phyloP scores from a whole-genome alignment of 805 yeast genomes.

The Ogataea sp. region DNA sequence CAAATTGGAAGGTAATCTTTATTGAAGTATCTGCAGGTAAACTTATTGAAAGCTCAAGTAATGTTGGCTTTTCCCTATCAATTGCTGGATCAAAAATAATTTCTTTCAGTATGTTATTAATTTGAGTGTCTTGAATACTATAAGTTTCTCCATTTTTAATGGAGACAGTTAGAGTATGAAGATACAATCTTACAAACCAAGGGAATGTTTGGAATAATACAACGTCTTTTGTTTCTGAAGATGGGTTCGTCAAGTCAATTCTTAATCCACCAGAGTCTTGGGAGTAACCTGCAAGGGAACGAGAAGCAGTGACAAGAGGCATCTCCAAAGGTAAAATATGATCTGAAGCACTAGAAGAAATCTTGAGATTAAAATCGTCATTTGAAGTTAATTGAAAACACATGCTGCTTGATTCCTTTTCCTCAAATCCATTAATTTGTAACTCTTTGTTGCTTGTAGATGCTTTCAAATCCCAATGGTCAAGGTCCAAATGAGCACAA shows the following conservation, averaged over 20 bases:
- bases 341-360: conserved; percentile 38
- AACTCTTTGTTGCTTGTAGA: conserved; percentile 2
- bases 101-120: conserved; percentile 35
- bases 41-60: conserved; percentile 57
- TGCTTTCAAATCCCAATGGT: conserved; percentile 39
- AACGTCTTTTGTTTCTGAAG: conserved; percentile 37
- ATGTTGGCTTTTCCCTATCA: conserved; percentile 77
- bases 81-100: conserved; percentile 66
- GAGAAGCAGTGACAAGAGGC: conserved; percentile 67
- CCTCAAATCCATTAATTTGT: neutral
- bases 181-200: conserved; percentile 82
- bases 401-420: conserved; percentile 4
- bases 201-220: conserved; percentile 78
- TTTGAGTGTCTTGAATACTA: conserved; percentile 16
- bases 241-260: conserved; percentile 66
- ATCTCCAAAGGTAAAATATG: conserved; percentile 27
- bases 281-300: conserved; percentile 87
- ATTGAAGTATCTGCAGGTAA: conserved; percentile 61
- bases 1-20: conserved; percentile 68
- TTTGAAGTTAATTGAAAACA: conserved; percentile 18
- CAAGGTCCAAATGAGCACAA: conserved; percentile 31
- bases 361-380: conserved; percentile 27
- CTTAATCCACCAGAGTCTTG: conserved; percentile 89
- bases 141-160: conserved; percentile 15
- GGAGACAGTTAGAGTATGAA: conserved; percentile 53